Evolutionary conservation across 176 grass and related monocot species (phyloP).

Genomic region (Canna indica): DNA sequence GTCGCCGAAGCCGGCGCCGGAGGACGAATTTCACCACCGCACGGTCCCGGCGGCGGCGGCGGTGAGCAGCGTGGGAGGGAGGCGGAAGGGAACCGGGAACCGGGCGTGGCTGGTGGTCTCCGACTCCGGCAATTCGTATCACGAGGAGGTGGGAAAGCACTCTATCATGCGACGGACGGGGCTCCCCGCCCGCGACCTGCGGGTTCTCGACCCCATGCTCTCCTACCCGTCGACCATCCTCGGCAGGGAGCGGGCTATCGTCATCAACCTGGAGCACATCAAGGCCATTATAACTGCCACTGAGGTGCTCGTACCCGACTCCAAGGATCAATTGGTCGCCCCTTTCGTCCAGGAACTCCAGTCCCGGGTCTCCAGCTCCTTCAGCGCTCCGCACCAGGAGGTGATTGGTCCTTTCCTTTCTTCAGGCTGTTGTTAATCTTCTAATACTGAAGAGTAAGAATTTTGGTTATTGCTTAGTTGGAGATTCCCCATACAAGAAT

Average conservation of each 20-base stretch:
- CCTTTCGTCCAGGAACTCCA: conserved; percentile 53
- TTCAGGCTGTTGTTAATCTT: background rate
- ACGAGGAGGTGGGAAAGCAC: conserved; percentile 47
- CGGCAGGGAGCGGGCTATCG: conserved; percentile 66
- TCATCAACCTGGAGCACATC: conserved; percentile 77
- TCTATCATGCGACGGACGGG: conserved; percentile 75
- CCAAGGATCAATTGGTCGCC: conserved; percentile 33
- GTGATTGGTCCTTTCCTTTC: background rate
- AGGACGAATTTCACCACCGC: background rate
- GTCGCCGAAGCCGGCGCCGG: background rate
- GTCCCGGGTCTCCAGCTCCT: conserved; percentile 21
- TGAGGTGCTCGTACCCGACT: conserved; percentile 59
- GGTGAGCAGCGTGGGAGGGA: conserved; percentile 11
- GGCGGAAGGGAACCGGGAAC: conserved; percentile 42
- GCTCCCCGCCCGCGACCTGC: conserved; percentile 63
- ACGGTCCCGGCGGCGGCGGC: conserved; percentile 14
- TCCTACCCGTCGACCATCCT: conserved; percentile 77
- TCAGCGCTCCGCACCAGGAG: background rate
- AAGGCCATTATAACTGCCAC: conserved; percentile 60
- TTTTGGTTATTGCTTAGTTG: background rate
- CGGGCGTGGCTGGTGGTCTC: conserved; percentile 76
- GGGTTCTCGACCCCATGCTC: conserved; percentile 68
- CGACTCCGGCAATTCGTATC: conserved; percentile 25
- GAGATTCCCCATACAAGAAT: background rate
- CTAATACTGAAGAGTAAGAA: no score